Evolutionary conservation across 805 yeast genomes (phyloP), one percentile per base, ranked within the genome.

Genomic region (Yamadazyma nakazawae): DNA sequence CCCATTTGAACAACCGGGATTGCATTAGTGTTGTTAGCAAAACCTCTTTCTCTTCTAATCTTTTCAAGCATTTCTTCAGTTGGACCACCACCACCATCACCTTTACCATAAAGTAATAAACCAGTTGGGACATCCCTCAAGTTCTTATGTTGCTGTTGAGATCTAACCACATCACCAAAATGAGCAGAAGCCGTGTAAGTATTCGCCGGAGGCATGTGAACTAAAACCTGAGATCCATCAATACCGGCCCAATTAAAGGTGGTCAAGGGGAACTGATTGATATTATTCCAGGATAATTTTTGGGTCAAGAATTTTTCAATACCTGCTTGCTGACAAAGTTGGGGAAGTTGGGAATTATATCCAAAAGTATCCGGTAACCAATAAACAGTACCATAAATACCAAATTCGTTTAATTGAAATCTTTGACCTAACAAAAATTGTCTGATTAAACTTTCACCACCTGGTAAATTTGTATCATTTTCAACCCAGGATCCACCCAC

Each of bases 1-100:
- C 96, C 96, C 48, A 86, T 68, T 45, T 88, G 83, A 17, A 91
- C 88, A 1, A 85, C 78, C 2, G 98, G 98, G 48, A 94, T 76
- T 2, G 92, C 95, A 6, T 90, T 94, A 12, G 84, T 84, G 5
- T 84, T 84, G 59, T 92, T 86, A 17, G 90, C 78, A 49, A 91
- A 64, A 13, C 97, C 97, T 59, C 98, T 79, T 62, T 92, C 84
- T 56, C 98, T 82, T 61, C 98, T 81, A 59, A 92, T 75, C 62
- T 89, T 91, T 61, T 94, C 98, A 52, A 92, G 59, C 96, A 90
- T 91, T 59, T 88, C 96, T 34, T 87, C 86, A 3, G 88, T 84
- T 39, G 99, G 98, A 7, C 99, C 99, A 53, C 99, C 99, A 51
- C 99, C 99, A 57, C 99, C 99, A 63, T 92, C 99, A 58, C 99